phyloP scores from a whole-genome alignment of 2,329 filamentous ascomycete species.

The Fusarium proliferatum region DNA sequence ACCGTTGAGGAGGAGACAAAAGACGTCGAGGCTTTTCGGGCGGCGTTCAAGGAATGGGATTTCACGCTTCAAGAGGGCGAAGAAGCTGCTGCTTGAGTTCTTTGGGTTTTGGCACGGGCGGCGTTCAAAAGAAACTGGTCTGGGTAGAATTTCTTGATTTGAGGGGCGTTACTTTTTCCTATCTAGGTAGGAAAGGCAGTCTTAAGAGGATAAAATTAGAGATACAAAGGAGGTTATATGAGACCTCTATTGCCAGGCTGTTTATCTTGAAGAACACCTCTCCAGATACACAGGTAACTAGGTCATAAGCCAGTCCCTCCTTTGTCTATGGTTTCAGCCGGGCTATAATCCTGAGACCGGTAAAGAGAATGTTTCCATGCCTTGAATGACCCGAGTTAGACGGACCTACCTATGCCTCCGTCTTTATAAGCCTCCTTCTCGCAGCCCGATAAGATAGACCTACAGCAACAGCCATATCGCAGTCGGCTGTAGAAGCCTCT shows the following conservation, averaged over 20 bases:
- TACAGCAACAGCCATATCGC: neutral
- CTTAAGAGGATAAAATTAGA: neutral
- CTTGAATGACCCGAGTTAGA: neutral
- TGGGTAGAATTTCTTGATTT: constrained; percentile 8
- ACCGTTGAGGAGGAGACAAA: constrained; percentile 79
- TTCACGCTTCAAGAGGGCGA: constrained; percentile 66
- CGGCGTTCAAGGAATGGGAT: constrained; percentile 86
- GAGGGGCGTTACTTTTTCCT: neutral
- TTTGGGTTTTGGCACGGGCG: constrained; percentile 20
- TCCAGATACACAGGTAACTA: neutral
- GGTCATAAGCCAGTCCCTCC: neutral
- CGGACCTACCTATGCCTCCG: neutral
- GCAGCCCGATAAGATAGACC: neutral
- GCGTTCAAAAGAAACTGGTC: constrained; percentile 32
- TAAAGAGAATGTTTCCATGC: neutral
- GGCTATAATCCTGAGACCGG: neutral
- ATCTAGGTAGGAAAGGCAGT: neutral
- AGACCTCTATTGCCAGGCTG: neutral
- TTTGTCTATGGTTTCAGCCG: neutral
- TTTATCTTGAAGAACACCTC: neutral
- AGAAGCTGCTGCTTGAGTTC: constrained; percentile 15
- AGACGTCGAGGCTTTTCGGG: constrained; percentile 83
- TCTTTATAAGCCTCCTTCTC: neutral
- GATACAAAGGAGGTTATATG: neutral
- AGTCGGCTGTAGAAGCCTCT: neutral